Percentiles rank a stretch among this genome's conserved stretches.
These are phyloP conservation scores for Xylaria sp. DNA, from an alignment of 2,329 filamentous ascomycete genomes.

Conservation along the genomic window DNA sequence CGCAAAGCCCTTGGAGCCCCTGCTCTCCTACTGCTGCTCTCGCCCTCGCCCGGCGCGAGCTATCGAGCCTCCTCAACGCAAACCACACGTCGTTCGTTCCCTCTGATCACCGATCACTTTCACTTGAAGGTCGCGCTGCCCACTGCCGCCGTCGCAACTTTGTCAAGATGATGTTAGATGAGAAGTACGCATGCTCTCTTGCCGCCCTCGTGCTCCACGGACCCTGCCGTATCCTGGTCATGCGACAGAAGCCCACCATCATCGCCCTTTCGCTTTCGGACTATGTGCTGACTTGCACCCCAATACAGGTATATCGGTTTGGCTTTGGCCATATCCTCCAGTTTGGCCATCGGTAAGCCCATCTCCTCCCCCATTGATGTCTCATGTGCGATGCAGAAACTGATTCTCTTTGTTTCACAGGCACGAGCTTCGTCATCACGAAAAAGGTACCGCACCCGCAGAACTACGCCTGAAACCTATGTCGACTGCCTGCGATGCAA, in stretches of 20 bases:
- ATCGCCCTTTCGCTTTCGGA: constrained; percentile 17
- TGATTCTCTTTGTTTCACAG: constrained; percentile 46
- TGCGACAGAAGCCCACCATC: constrained; percentile 1
- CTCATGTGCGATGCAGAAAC: constrained; percentile 1
- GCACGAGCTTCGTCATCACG: constrained; percentile 97
- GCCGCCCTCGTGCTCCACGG: constrained; percentile 8
- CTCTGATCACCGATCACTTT: neutral
- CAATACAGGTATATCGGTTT: constrained; percentile 71
- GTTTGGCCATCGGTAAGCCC: constrained; percentile 72
- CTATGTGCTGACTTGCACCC: constrained; percentile 39
- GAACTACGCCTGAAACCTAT: constrained; percentile 5
- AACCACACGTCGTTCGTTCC: constrained; percentile 10
- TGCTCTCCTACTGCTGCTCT: constrained; percentile 19
- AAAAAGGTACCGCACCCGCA: constrained; percentile 73
- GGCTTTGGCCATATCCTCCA: constrained; percentile 73
- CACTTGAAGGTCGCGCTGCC: constrained; percentile 14
- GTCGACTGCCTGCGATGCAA: neutral
- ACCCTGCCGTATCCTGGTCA: constrained; percentile 2
- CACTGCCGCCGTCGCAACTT: constrained; percentile 22
- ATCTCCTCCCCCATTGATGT: constrained; percentile 2
- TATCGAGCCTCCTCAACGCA: constrained; percentile 16
- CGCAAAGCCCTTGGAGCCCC: constrained; percentile 25
- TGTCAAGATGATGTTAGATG: constrained; percentile 47
- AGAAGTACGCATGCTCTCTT: constrained; percentile 44
- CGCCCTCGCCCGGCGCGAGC: constrained; percentile 37